Conservation (phyloP, 1,284 basidiomycete genomes). For the Mycena sp. region DNA sequence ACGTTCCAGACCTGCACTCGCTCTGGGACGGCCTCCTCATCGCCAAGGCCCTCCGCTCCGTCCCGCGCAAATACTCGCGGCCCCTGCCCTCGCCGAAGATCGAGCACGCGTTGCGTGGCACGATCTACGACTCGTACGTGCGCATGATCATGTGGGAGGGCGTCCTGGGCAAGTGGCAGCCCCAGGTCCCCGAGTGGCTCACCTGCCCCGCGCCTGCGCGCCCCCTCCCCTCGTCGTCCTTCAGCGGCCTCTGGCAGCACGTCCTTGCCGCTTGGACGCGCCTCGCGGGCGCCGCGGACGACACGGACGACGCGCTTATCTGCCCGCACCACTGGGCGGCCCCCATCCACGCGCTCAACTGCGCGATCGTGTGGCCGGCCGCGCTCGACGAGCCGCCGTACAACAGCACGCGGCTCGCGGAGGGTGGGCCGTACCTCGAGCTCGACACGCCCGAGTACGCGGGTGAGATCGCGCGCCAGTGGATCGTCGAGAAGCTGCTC, state of each 20-base stretch:
- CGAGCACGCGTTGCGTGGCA: constrained; percentile 78
- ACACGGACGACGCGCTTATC: constrained; percentile 68
- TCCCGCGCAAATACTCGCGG: constrained; percentile 78
- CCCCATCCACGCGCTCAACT: constrained; percentile 80
- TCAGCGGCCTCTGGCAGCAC: constrained; percentile 39
- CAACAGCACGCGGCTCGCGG: constrained; percentile 27
- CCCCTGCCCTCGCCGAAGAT: constrained; percentile 74
- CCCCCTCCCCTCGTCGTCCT: constrained; percentile 3
- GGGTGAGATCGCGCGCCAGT: constrained; percentile 69
- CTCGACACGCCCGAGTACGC: constrained; percentile 89
- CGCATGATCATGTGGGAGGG: constrained; percentile 90
- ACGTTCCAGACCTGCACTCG: constrained; percentile 75
- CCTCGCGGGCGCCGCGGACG: constrained; percentile 32
- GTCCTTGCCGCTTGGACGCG: constrained; percentile 36
- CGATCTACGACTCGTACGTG: constrained; percentile 90
- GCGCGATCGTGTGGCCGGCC: constrained; percentile 80
- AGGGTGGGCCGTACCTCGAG: constrained; percentile 61
- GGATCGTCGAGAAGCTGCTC: constrained; percentile 83
- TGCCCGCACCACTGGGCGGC: constrained; percentile 86
- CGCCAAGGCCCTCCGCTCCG: constrained; percentile 80
- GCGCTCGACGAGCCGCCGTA: constrained; percentile 64
- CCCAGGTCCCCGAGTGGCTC: constrained; percentile 71
- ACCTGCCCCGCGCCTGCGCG: constrained; percentile 59
- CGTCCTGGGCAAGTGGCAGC: constrained; percentile 69
- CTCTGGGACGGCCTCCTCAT: constrained; percentile 89